Percentiles rank a stretch among this genome's conserved stretches.
Conservation (phyloP, 2,329 filamentous ascomycete species). For the Aureobasidium musti region DNA sequence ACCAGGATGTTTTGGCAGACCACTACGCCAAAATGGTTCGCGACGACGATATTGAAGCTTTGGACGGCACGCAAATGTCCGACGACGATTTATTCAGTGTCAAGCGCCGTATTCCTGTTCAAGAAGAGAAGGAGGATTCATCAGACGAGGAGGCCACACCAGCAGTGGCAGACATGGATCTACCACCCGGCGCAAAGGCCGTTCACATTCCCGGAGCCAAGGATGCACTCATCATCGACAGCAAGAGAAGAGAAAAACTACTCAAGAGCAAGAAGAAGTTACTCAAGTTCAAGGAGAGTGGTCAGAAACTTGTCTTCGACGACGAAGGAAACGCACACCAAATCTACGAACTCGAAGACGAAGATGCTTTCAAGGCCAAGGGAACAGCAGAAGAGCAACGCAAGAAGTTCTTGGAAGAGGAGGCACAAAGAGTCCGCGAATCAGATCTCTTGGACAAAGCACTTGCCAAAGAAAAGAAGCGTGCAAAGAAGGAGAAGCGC, state of each 20-base stretch:
- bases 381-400: constrained; percentile 77
- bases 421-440: constrained; percentile 68
- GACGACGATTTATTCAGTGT: constrained; percentile 83
- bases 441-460: constrained; percentile 84
- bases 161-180: constrained; percentile 47
- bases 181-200: constrained; percentile 54
- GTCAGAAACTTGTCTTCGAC: constrained; percentile 85
- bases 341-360: constrained; percentile 84
- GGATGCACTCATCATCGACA: constrained; percentile 80
- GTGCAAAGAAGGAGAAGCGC: constrained; percentile 72
- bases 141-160: constrained; percentile 45
- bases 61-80: constrained; percentile 40
- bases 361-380: constrained; percentile 73
- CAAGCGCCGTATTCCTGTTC: constrained; percentile 79
- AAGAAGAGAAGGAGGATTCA: constrained; percentile 56
- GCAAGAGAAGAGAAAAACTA: constrained; percentile 93
- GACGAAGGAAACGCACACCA: constrained; percentile 85
- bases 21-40: constrained; percentile 88
- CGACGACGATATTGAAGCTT: constrained; percentile 51
- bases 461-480: constrained; percentile 72
- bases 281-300: constrained; percentile 83
- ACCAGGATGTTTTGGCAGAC: constrained; percentile 91
- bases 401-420: constrained; percentile 73
- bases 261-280: constrained; percentile 91
- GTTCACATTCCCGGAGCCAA: constrained; percentile 66